Base-by-base conservation (phyloP, 352 stramenopile genomes). In the Globisporangium lucens region DNA sequence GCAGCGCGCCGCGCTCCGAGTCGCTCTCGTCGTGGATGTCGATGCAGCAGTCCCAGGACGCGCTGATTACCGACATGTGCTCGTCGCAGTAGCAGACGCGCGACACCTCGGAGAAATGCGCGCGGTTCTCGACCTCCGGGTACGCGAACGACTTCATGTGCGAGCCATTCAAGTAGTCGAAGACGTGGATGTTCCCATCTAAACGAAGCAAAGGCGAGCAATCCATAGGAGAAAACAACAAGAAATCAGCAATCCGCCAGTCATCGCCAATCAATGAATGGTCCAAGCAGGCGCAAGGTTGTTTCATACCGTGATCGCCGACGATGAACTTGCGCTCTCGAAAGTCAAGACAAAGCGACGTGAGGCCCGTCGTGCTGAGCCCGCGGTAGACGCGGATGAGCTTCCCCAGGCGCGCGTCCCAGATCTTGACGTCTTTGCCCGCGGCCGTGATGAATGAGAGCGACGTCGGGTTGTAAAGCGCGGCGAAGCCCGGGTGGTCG, bases 131-230 rank as follows among this genome's bases (percentile, higher is more conserved):
- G 4, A 80, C 63, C 33, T 92, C 82, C 15, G 79, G 71, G 57
- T 94, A 93, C 51, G 78, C 80, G 58, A 91, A 96, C 9, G 80
- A 88, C 73, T 97, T 96, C 89, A 97, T 96, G 30, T 89, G 78
- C 22, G 79, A 82, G 20, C 89, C 90, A 56, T 95, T 97, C 47
- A 96, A 72, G 72, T 96, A 97, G 72, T 96, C 85, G 56, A 89
- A 94, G n/a, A 92, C 82, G 20, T 90, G 75, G 38, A 95, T 83
- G 49, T 84, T 80, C 27, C 90, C 90, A 8, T 69, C 75, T 88
- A 47, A 15, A 63, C 53, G 13, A 61, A 27, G 8, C 15, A 67
- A 38, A 47, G 41, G 15, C 13, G 41, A 49, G 41, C 41, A 46
- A 46, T 24, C 6, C 41, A 47, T 47, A n/a, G 15, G 15, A 49